phyloP scores from a whole-genome alignment of 441 rosid genomes.

The Populus trichocarpa region DNA sequence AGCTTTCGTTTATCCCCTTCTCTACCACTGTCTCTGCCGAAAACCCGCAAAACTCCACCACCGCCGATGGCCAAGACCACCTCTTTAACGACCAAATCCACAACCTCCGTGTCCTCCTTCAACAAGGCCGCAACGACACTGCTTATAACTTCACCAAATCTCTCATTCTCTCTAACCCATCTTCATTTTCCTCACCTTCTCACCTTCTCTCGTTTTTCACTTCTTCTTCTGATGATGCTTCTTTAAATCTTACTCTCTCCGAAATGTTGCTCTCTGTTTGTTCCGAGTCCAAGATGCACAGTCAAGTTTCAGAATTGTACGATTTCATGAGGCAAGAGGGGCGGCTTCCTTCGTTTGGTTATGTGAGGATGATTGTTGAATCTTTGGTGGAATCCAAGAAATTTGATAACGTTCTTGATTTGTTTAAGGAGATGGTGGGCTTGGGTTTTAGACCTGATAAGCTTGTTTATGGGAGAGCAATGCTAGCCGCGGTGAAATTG shows the following conservation, averaged over 20 bases:
- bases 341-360: constrained; percentile 39
- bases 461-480: constrained; percentile 56
- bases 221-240: constrained; percentile 32
- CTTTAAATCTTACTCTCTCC: constrained; percentile 37
- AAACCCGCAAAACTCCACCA: background rate
- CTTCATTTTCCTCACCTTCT: constrained; percentile 43
- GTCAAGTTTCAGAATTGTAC: constrained; percentile 45
- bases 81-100: constrained; percentile 27
- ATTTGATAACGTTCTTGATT: constrained; percentile 36
- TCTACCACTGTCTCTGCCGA: constrained; percentile 20
- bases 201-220: constrained; percentile 55
- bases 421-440: constrained; percentile 45
- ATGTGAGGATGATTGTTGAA: constrained; percentile 41
- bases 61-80: constrained; percentile 28
- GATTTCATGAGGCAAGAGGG: constrained; percentile 40
- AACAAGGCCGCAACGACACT: constrained; percentile 36
- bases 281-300: constrained; percentile 40
- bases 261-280: constrained; percentile 42
- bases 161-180: constrained; percentile 32
- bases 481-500: constrained; percentile 61
- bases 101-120: constrained; percentile 49
- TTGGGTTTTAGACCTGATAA: constrained; percentile 49
- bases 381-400: constrained; percentile 38
- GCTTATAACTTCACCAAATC: constrained; percentile 46
- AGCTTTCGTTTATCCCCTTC: background rate